Conservation (phyloP, 768 basidiomycete species). For the Mycena sanguinolenta region DNA sequence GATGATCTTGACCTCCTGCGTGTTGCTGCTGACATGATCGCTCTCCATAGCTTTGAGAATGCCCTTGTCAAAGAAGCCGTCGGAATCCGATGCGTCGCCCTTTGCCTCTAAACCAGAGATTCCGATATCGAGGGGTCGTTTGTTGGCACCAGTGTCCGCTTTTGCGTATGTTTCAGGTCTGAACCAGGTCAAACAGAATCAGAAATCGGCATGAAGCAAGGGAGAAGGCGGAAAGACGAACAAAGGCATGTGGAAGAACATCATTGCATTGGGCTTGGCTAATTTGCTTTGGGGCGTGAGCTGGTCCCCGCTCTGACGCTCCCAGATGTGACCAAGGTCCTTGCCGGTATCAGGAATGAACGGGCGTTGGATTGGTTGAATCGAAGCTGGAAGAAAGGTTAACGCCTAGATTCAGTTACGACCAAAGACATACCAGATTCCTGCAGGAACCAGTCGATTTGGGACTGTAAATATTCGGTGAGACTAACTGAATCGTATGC, state of each 20-base stretch:
- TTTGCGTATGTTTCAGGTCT: conserved; percentile 82
- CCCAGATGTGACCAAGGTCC: conserved; percentile 79
- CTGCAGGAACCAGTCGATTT: conserved; percentile 93
- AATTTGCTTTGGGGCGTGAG: conserved; percentile 69
- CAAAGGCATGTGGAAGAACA: conserved; percentile 99
- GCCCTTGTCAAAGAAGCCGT: conserved; percentile 88
- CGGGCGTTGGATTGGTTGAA: conserved; percentile 83
- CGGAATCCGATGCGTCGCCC: conserved; percentile 78
- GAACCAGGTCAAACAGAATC: conserved; percentile 1
- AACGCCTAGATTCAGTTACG: background rate
- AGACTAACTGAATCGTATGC: conserved; percentile 8
- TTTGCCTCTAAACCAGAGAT: conserved; percentile 66
- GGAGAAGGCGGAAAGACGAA: conserved; percentile 50
- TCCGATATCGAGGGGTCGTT: conserved; percentile 79
- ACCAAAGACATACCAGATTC: conserved; percentile 68
- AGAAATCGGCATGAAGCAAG: conserved; percentile 11
- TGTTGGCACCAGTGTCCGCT: conserved; percentile 78
- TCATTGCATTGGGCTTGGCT: conserved; percentile 94
- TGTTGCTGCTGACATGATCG: conserved; percentile 64
- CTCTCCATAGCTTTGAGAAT: conserved; percentile 81
- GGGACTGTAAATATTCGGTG: conserved; percentile 59
- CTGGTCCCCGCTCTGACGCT: conserved; percentile 68
- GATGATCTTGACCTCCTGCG: conserved; percentile 87
- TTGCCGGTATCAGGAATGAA: conserved; percentile 82
- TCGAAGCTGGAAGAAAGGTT: conserved; percentile 56